A percentile compares a stretch with the other conserved stretches of the same genome.
phyloP scores from a whole-genome alignment of 257 asterid genomes.

The Solanum sejunctum region DNA sequence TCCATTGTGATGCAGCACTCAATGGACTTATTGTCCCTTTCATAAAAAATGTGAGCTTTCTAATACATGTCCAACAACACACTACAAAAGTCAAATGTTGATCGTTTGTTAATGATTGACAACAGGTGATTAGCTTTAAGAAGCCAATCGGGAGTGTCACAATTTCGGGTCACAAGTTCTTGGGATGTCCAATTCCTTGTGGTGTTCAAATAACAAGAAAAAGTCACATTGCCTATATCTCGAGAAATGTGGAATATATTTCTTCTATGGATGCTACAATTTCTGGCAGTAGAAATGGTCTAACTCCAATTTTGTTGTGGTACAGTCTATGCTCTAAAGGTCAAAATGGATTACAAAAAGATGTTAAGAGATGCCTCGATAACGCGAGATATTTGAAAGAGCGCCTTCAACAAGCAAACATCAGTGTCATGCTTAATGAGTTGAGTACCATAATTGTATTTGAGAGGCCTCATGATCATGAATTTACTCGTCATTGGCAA shows the following conservation, averaged over 20 bases:
- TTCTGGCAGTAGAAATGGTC: conserved; percentile 12
- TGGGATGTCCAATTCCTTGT: conserved; percentile 2
- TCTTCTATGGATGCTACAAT: conserved; percentile 13
- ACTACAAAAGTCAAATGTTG: background rate
- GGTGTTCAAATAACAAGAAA: conserved; percentile 17
- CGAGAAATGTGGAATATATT: conserved; percentile 7
- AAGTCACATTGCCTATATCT: background rate
- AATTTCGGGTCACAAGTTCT: conserved; percentile 15
- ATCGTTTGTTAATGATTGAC: background rate
- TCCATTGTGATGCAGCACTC: conserved; percentile 28
- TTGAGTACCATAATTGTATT: conserved; percentile 6
- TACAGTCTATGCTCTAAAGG: conserved; percentile 7
- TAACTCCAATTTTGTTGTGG: conserved; percentile 11
- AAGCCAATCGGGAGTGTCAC: conserved; percentile 18
- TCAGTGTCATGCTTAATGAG: conserved; percentile 6
- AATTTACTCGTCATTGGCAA: background rate
- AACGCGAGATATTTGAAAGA: background rate
- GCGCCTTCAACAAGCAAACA: background rate
- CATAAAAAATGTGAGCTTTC: background rate
- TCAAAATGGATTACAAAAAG: background rate
- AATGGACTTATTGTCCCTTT: conserved; percentile 17
- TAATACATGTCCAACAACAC: background rate
- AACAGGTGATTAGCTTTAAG: conserved; percentile 3
- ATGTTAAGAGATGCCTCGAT: background rate
- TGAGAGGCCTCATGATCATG: background rate